These are phyloP conservation scores for Podochytrium sp. DNA, from an alignment of 192 early-diverging fungal genomes.

Conservation along the genomic window DNA sequence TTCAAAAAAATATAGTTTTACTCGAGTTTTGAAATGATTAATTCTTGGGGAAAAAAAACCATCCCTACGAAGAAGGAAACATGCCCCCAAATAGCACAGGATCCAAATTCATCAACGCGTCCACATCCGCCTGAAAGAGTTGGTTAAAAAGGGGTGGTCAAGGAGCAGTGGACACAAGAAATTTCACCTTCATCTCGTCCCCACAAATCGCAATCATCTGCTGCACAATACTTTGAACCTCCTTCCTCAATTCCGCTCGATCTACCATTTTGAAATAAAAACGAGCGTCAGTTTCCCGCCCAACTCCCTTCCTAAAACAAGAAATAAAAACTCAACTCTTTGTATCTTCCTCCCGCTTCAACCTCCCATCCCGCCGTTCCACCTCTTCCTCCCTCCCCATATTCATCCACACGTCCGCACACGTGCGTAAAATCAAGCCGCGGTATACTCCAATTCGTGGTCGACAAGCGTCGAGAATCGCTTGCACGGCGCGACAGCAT, in stretches of 20 bases:
- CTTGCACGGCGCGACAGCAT: slow-evolving; percentile 10
- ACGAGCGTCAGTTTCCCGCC: no score
- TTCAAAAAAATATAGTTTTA: no score
- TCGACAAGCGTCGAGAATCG: slow-evolving; percentile 27
- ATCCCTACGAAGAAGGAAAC: no score
- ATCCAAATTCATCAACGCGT: neutral
- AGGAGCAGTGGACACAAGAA: no score
- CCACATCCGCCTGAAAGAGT: no score
- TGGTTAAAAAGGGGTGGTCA: no score
- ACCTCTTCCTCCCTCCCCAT: neutral
- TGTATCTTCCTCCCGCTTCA: neutral
- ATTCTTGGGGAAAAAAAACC: no score
- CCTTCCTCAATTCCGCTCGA: neutral
- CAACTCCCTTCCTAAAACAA: no score
- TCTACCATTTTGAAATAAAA: no score
- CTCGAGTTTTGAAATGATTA: no score
- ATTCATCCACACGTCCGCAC: slow-evolving; percentile 31
- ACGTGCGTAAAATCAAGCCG: slow-evolving; percentile 28
- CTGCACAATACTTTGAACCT: neutral
- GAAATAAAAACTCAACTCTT: no score
- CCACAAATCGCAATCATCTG: neutral
- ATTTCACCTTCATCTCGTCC: neutral
- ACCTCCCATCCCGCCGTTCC: slow-evolving; percentile 1
- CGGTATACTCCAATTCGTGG: slow-evolving; percentile 33
- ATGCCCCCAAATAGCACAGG: neutral